phyloP scores from a whole-genome alignment of 805 yeast genomes.

The Allodekkera sacchari region DNA sequence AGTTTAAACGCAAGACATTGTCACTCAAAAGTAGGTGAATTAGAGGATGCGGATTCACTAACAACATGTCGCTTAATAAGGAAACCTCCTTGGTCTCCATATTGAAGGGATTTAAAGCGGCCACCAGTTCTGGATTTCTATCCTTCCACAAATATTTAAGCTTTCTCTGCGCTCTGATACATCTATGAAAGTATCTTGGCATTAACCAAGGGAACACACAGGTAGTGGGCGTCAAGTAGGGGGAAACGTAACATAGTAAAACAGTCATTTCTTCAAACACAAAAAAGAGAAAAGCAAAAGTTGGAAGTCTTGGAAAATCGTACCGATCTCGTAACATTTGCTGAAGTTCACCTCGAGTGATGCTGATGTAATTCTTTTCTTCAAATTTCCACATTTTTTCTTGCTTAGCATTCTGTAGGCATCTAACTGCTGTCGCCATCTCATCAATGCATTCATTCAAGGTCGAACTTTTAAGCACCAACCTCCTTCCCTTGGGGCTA shows the following conservation, averaged over 20 bases:
- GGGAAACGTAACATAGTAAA: constrained; percentile 40
- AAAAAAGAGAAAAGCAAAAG: constrained; percentile 47
- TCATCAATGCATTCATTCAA: constrained; percentile 15
- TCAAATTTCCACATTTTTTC: constrained; percentile 6
- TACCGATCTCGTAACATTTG: constrained; percentile 38
- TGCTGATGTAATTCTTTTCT: constrained; percentile 8
- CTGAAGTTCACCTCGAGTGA: constrained; percentile 39
- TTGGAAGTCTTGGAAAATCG: constrained; percentile 47
- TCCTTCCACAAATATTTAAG: constrained; percentile 11
- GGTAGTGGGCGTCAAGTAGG: constrained; percentile 53
- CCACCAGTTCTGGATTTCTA: constrained; percentile 14
- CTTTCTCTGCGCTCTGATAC: constrained; percentile 14
- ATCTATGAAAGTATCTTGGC: constrained; percentile 30
- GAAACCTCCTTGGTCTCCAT: constrained; percentile 31
- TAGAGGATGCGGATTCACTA: constrained; percentile 1
- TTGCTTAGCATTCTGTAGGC: constrained; percentile 13
- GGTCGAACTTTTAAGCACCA: constrained; percentile 9
- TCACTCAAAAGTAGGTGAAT: not conserved
- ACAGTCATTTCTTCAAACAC: constrained; percentile 53
- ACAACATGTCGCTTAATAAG: constrained; percentile 26
- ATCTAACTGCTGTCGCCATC: constrained; percentile 15
- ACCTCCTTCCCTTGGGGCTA: constrained; percentile 14
- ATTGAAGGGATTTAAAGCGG: constrained; percentile 39
- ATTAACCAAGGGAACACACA: constrained; percentile 45
- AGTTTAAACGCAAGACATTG: constrained; percentile 4